Percentiles rank a stretch among this genome's conserved stretches.
Evolutionary conservation across 139 green algal species (phyloP).

Genomic region (Chlorella sp.): DNA sequence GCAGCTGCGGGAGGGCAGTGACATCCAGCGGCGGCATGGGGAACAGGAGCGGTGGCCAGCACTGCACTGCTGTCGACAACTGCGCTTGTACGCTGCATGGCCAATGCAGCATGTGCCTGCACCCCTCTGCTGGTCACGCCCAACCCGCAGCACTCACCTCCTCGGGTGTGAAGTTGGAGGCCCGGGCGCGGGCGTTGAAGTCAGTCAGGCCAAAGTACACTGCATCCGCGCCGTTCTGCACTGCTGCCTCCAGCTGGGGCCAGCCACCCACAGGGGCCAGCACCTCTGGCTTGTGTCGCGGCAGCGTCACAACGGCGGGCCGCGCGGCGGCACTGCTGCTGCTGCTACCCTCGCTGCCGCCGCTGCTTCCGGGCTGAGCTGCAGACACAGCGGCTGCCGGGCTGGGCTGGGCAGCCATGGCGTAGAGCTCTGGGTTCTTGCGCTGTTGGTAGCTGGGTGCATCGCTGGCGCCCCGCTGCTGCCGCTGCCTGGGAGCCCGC

Average conservation of each 20-base stretch:
- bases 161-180: conserved; percentile 77
- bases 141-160: conserved; percentile 41
- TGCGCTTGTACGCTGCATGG: too few species aligned
- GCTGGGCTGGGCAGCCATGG: neutral
- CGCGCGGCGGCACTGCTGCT: neutral
- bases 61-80: too few species aligned
- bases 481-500: neutral
- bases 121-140: too few species aligned
- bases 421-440: conserved; percentile 1
- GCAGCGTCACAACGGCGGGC: conserved; percentile 5
- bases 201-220: conserved; percentile 81
- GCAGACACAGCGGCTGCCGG: neutral
- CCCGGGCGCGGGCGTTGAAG: conserved; percentile 71
- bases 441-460: conserved; percentile 1
- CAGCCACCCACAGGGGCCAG: conserved; percentile 79
- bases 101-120: too few species aligned
- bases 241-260: conserved; percentile 81
- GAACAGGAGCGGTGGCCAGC: too few species aligned
- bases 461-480: neutral
- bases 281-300: conserved; percentile 61
- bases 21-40: too few species aligned
- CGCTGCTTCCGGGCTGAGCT: neutral
- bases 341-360: neutral
- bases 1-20: too few species aligned
- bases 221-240: conserved; percentile 84